A percentile compares a stretch with the other conserved stretches of the same genome.
These are phyloP conservation scores for Penicillium daleae DNA, from an alignment of 495 filamentous ascomycete species.

Conservation along the genomic window DNA sequence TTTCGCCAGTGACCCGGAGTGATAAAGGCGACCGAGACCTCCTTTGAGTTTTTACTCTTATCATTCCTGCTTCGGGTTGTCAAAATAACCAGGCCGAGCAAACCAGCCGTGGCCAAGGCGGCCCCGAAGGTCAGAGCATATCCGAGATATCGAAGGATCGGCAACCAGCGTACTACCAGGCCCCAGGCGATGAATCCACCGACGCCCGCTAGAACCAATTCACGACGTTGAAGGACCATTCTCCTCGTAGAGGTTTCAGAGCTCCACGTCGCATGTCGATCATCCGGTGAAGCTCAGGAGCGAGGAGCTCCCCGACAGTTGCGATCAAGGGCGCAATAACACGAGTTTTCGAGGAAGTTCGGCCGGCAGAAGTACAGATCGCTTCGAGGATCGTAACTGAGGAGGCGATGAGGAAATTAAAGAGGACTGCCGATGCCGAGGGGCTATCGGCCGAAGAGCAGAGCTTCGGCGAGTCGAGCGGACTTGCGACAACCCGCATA, in stretches of 20 bases:
- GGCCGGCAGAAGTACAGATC: background rate
- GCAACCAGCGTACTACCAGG: slow-evolving; percentile 76
- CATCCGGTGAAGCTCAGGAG: slow-evolving; percentile 28
- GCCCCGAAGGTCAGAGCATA: slow-evolving; percentile 76
- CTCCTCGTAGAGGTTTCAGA: slow-evolving; percentile 37
- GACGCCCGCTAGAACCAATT: slow-evolving; percentile 71
- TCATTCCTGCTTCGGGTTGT: slow-evolving; percentile 56
- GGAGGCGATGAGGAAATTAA: background rate
- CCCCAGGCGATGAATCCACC: slow-evolving; percentile 85
- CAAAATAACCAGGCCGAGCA: slow-evolving; percentile 60
- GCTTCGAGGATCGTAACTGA: background rate
- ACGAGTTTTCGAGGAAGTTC: background rate
- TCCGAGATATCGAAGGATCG: slow-evolving; percentile 75
- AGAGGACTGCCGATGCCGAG: background rate
- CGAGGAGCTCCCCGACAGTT: slow-evolving; percentile 18
- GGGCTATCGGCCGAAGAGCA: slow-evolving; percentile 1
- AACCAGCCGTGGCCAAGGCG: slow-evolving; percentile 54
- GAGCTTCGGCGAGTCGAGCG: slow-evolving; percentile 1
- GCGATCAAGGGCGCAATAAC: slow-evolving; percentile 12
- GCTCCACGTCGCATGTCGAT: slow-evolving; percentile 42
- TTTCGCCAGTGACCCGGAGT: slow-evolving; percentile 64
- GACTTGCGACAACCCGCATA: slow-evolving; percentile 14
- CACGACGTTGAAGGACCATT: slow-evolving; percentile 80
- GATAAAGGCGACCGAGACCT: slow-evolving; percentile 60
- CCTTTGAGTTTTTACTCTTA: slow-evolving; percentile 32